Conservation (phyloP, 1,284 basidiomycete genomes). For the Microbotryum intermedium region DNA sequence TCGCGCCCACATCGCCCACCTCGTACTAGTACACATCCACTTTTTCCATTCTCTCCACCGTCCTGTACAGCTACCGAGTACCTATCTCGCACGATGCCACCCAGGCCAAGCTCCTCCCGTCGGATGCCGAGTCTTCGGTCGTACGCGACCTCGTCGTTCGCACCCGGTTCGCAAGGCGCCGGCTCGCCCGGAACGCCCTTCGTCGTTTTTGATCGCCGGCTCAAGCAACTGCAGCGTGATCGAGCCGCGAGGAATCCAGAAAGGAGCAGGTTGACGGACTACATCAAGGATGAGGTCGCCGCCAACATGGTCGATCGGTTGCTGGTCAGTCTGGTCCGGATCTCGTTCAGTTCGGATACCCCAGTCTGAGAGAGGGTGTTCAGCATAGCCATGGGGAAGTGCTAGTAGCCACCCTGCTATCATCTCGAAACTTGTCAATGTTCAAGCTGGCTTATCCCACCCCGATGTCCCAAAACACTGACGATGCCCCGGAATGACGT, state of each 20-base stretch:
- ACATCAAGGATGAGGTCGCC: slow-evolving; percentile 81
- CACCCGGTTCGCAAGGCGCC: slow-evolving; percentile 2
- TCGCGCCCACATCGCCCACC: no score
- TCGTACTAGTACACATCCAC: no score
- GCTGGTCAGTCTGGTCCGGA: slow-evolving; percentile 46
- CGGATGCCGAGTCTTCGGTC: background rate
- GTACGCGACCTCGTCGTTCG: slow-evolving; percentile 21
- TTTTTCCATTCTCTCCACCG: no score
- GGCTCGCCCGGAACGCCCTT: slow-evolving; percentile 23
- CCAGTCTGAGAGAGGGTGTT: no score
- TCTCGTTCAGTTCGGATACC: no score
- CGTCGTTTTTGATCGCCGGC: slow-evolving; percentile 71
- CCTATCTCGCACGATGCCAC: no score
- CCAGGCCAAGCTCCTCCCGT: no score
- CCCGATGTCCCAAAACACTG: background rate
- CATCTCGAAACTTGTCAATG: background rate
- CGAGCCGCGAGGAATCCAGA: slow-evolving; percentile 55
- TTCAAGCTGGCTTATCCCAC: background rate
- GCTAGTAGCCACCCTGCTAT: background rate
- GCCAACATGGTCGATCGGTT: slow-evolving; percentile 84
- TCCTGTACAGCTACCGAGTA: no score
- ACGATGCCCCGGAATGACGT: background rate
- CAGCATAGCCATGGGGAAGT: no score
- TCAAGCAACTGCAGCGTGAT: slow-evolving; percentile 75
- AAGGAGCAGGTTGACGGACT: slow-evolving; percentile 74